A percentile compares a stretch with the other conserved stretches of the same genome.
phyloP scores from a whole-genome alignment of 495 filamentous ascomycete genomes.

The Aspergillus hancockii region DNA sequence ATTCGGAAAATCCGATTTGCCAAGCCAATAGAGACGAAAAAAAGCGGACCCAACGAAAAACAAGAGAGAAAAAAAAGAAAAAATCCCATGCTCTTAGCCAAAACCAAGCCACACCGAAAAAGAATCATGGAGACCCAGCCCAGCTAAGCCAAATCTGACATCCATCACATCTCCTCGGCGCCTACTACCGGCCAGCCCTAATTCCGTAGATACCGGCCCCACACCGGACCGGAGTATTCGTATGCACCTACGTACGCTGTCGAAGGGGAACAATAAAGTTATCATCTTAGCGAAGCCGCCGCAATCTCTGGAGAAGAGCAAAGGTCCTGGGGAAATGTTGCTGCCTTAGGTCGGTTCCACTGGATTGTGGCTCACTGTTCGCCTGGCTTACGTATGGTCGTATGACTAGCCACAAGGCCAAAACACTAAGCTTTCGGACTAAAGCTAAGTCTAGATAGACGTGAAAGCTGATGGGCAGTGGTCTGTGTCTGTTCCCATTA shows the following conservation, averaged over 20 bases:
- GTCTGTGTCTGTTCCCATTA: constrained; percentile 2
- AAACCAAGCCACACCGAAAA: neutral
- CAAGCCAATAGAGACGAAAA: neutral
- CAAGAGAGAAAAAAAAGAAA: neutral
- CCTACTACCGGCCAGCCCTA: constrained; percentile 1
- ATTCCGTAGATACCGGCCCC: constrained; percentile 12
- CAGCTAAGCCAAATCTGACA: neutral
- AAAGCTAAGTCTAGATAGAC: constrained; percentile 4
- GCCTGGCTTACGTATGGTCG: constrained; percentile 12
- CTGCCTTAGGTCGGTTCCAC: neutral
- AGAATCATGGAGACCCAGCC: neutral
- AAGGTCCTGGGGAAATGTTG: constrained; percentile 9
- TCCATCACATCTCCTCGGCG: neutral
- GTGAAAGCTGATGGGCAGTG: neutral
- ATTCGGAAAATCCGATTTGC: neutral
- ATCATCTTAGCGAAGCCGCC: constrained; percentile 6
- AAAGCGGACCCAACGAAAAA: neutral
- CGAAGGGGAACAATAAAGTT: constrained; percentile 6
- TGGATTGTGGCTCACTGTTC: constrained; percentile 4
- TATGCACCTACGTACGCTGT: constrained; percentile 27
- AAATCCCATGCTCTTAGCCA: neutral
- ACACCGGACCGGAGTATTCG: constrained; percentile 22
- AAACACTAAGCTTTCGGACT: constrained; percentile 6
- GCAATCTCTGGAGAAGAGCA: constrained; percentile 7
- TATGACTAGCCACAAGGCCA: constrained; percentile 6